Percentiles rank a stretch among this genome's conserved stretches.
phyloP scores from a whole-genome alignment of 1,139 yeast species.

The Sugiyamaella sp. region DNA sequence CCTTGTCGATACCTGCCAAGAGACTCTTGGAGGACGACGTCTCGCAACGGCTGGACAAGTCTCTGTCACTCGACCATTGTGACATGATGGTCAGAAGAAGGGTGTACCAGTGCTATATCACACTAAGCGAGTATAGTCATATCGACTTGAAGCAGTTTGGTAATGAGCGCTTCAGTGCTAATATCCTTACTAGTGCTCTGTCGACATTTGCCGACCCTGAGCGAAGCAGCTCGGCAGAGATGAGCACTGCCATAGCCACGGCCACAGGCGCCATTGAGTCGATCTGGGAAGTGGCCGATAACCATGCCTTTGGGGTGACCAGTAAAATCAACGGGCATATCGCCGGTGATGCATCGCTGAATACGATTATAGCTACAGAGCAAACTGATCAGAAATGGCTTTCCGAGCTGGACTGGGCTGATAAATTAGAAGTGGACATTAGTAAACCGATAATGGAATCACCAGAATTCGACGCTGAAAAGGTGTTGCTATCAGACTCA shows the following conservation, averaged over 20 bases:
- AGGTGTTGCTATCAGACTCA: conserved; percentile 19
- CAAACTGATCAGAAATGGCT: conserved; percentile 37
- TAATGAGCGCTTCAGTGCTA: conserved; percentile 40
- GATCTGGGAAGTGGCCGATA: conserved; percentile 42
- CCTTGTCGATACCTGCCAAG: conserved; percentile 36
- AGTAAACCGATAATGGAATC: conserved; percentile 33
- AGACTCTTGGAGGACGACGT: conserved; percentile 37
- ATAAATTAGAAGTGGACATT: conserved; percentile 29
- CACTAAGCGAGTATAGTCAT: conserved; percentile 35
- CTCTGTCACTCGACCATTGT: conserved; percentile 37
- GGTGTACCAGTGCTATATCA: conserved; percentile 43
- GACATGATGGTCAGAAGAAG: conserved; percentile 40
- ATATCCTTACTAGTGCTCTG: conserved; percentile 41
- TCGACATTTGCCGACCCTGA: conserved; percentile 43
- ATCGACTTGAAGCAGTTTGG: conserved; percentile 12
- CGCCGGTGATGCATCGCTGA: conserved; percentile 25
- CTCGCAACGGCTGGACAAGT: conserved; percentile 31
- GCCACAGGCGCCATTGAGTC: conserved; percentile 39
- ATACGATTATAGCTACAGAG: conserved; percentile 22
- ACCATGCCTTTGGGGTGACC: conserved; percentile 43
- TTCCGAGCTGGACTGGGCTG: conserved; percentile 33
- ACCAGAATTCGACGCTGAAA: conserved; percentile 37
- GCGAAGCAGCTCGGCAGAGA: conserved; percentile 32
- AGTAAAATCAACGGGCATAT: conserved; percentile 36
- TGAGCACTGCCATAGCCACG: conserved; percentile 42